Percentiles rank a stretch among this genome's conserved stretches.
Conservation (phyloP, 495 filamentous ascomycete genomes). For the Podospora pseudocomata region DNA sequence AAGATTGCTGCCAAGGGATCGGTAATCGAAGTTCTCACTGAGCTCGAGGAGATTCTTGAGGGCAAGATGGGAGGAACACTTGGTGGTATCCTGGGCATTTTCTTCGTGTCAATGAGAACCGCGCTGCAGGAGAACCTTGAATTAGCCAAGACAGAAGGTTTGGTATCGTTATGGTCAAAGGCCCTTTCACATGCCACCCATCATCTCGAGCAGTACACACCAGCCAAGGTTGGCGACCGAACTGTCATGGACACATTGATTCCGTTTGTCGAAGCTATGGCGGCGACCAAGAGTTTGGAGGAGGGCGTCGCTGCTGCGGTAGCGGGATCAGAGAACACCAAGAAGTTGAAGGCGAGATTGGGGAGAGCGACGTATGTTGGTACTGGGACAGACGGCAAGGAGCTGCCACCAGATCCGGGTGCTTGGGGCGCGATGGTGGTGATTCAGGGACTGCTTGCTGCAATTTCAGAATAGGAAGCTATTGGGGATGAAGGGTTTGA, state of each 20-base stretch:
- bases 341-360: slow-evolving; percentile 52
- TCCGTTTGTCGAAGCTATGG: slow-evolving; percentile 52
- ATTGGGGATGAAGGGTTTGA: not conserved
- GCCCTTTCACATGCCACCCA: slow-evolving; percentile 37
- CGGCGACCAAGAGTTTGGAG: slow-evolving; percentile 40
- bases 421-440: slow-evolving; percentile 60
- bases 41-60: slow-evolving; percentile 55
- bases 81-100: slow-evolving; percentile 58
- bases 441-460: slow-evolving; percentile 45
- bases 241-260: slow-evolving; percentile 59
- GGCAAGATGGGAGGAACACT: slow-evolving; percentile 58
- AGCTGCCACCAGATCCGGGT: slow-evolving; percentile 56
- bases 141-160: slow-evolving; percentile 27
- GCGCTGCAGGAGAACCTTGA: slow-evolving; percentile 42
- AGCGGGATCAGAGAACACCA: slow-evolving; percentile 52
- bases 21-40: slow-evolving; percentile 49
- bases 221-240: slow-evolving; percentile 46
- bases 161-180: slow-evolving; percentile 37
- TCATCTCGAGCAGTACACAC: slow-evolving; percentile 47
- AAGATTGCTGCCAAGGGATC: slow-evolving; percentile 41
- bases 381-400: slow-evolving; percentile 40
- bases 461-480: not conserved
- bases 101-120: slow-evolving; percentile 54
- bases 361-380: slow-evolving; percentile 60
- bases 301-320: slow-evolving; percentile 51